Conservation (phyloP, 305 asterid genomes). For the Ajuga reptans region DNA sequence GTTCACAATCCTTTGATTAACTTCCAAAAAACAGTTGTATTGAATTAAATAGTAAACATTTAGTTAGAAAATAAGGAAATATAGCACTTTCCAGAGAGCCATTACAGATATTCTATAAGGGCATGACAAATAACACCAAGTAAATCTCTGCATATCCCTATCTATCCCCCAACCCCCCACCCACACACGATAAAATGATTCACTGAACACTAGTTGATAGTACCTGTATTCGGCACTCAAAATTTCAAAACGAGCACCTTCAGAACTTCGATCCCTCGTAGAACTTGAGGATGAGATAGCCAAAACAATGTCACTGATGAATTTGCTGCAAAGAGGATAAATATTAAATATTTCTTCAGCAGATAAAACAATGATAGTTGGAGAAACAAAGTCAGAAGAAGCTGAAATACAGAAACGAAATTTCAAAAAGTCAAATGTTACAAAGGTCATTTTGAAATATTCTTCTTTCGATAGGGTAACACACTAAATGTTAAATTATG, state of each 20-base stretch:
- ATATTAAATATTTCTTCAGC: constrained; percentile 7
- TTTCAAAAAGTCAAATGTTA: neutral
- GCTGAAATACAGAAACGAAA: constrained; percentile 9
- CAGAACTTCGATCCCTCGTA: constrained; percentile 78
- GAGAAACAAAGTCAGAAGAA: constrained; percentile 12
- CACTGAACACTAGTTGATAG: neutral
- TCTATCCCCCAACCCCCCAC: neutral
- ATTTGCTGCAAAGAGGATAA: constrained; percentile 54
- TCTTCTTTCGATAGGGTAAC: neutral
- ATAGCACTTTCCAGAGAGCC: neutral
- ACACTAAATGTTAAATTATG: constrained; percentile 5
- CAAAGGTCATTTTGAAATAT: constrained; percentile 4
- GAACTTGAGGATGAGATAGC: constrained; percentile 81
- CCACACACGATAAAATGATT: neutral
- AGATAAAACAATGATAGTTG: constrained; percentile 13
- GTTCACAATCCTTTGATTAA: neutral
- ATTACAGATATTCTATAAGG: neutral
- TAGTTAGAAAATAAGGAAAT: neutral
- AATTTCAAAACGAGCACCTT: constrained; percentile 91
- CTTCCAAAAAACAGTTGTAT: neutral
- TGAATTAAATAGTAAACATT: neutral
- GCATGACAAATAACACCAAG: neutral
- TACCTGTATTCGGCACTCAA: constrained; percentile 84
- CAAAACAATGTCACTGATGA: constrained; percentile 84
- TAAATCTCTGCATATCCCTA: neutral